Base-by-base conservation (phyloP, 1,139 yeast genomes). In the Candida smagusa region DNA sequence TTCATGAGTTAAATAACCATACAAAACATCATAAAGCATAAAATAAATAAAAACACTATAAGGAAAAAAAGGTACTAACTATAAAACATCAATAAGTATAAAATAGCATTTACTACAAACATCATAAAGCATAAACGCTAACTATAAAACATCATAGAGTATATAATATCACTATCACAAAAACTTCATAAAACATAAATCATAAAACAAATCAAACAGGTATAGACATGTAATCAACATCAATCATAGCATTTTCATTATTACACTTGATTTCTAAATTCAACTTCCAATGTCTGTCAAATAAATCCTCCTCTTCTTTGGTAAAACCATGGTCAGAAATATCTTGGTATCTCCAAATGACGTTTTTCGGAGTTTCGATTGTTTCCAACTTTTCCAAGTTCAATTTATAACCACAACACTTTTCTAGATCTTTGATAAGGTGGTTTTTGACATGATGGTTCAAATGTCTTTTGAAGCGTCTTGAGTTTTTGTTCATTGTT, bases 361-460 rank as follows among this genome's bases (percentile, higher is more conserved):
- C 36, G 23, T 36, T 53, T 37, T 56, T 56, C 21, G 71, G 67
- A 26, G 78, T 69, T 47, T 78, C 81, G 38, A 69, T 61, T 36
- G 74, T 63, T 29, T 66, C 71, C 39, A 72, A 68, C 53, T 76
- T 75, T 39, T 69, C 68, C 54, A 78, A 74, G 38, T 77, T 69
- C 66, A 78, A 64, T 39, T 69, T 68, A 53, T 74, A 68, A 33
- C 86, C 86, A 30, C 83, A 68, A 57, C 80, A 77, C 42, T 68
- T 70, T 47, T 74, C 75, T 61, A 84, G 79, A 48, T 83, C 90
- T 45, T 74, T 72, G 58, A 84, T 66, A 54, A 84, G 65, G 58
- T 83, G 90, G 53, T 81, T 81, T 53, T 80, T 77, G 39, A 84
- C 70, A 52, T 84, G 92, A 59, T 84, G 90, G 55, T 81, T 84